Evolutionary conservation across 805 yeast species (phyloP), one percentile per base, ranked within the genome.

Genomic region (Zygosaccharomyces lentus): DNA sequence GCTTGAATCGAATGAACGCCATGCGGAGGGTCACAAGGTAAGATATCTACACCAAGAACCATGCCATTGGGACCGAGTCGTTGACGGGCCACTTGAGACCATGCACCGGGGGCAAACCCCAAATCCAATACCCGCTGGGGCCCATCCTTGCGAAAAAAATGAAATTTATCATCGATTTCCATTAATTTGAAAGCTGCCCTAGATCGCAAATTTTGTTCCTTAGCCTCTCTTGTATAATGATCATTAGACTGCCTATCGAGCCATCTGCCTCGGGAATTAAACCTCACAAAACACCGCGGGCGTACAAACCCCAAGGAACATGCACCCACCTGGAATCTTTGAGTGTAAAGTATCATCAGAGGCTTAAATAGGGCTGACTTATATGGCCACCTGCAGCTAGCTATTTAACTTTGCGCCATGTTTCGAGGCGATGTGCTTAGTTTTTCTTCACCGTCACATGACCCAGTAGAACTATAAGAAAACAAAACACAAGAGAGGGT

Each of bases 21-120:
- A 3, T 61, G 57, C 0, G 96, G 96, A 0, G 97, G 96, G 13
- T 75, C 73, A 43, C 82, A 77, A 6, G 87, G 84, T 16, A 91
- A 71, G 27, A 93, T 72, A 66, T 93, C 96, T 9, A 89, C 86
- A 4, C 96, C 96, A 9, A 88, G 60, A 3, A 88, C 78, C 16
- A 73, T 68, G 0, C 88, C 83, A 1, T 67, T 59, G 1, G 74
- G 73, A 15, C 64, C 58, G 1, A 80, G 73, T 45, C 76, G 63
- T 43, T 77, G 77, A 7, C 76, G 67, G 0, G 91, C 90, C 1
- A 87, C 90, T 61, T 88, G 96, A 7, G 91, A 78, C 96, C 96
- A 88, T 2, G 96, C 89, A 0, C 96, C 96, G 0, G 96, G 96
- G 0, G 96, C 95, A 63, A 81, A 89, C 0, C 96, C 96, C 37